Evolutionary conservation across 2,329 filamentous ascomycete species (phyloP).

Genomic region (Monosporascus sp.): DNA sequence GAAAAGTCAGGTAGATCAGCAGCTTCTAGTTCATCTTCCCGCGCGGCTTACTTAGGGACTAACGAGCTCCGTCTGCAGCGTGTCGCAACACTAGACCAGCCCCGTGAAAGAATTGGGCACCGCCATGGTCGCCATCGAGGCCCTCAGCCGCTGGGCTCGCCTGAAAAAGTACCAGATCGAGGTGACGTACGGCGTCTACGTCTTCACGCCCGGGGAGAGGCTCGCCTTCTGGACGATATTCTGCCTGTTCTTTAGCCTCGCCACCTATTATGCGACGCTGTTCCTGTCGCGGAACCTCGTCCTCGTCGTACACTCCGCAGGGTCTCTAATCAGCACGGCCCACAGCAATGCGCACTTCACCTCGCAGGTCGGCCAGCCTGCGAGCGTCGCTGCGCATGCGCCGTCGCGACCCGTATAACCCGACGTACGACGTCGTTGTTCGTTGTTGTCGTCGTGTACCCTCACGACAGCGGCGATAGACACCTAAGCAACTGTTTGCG

Average conservation of each 20-base stretch:
- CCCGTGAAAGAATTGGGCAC: too few species aligned
- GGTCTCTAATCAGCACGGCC: not conserved
- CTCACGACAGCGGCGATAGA: too few species aligned
- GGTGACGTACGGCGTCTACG: conserved; percentile 74
- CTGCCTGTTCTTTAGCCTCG: conserved; percentile 63
- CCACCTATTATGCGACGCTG: conserved; percentile 61
- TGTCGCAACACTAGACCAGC: not conserved
- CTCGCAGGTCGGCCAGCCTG: not conserved
- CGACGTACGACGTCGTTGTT: not conserved
- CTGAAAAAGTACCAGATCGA: conserved; percentile 79
- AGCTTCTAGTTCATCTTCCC: not conserved
- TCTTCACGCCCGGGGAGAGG: conserved; percentile 72
- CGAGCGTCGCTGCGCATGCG: not conserved
- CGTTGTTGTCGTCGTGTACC: not conserved
- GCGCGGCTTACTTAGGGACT: not conserved
- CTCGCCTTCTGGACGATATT: conserved; percentile 73
- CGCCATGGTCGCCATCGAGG: conserved; percentile 7
- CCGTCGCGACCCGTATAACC: not conserved
- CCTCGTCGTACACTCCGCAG: conserved; percentile 41
- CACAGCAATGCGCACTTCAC: not conserved
- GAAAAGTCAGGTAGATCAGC: too few species aligned
- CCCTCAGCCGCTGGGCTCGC: conserved; percentile 61
- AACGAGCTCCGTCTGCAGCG: not conserved
- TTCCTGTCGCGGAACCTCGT: conserved; percentile 64
- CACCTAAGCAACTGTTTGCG: too few species aligned